A percentile compares a stretch with the other conserved stretches of the same genome.
Conservation (phyloP, 768 basidiomycete species). For the Candolleomyces eurysporus region DNA sequence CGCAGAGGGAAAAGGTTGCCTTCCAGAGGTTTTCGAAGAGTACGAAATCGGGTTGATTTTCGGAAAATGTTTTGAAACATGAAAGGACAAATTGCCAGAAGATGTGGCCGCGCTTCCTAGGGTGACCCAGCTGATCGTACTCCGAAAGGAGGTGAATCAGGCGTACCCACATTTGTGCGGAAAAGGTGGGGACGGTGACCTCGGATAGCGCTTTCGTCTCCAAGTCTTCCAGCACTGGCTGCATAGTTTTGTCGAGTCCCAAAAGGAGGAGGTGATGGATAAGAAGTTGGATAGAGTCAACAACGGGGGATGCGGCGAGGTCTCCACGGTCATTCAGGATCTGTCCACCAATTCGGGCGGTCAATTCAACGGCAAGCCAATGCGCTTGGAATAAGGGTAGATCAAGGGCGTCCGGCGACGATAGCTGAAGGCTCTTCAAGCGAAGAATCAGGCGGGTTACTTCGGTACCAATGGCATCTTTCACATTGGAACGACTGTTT, state of each 20-base stretch:
- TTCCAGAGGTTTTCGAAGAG: conserved; percentile 66
- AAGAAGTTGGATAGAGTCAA: not conserved
- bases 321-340: conserved; percentile 15
- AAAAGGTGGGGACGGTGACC: conserved; percentile 36
- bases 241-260: conserved; percentile 48
- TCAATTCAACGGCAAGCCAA: conserved; percentile 67
- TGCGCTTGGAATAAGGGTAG: conserved; percentile 41
- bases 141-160: conserved; percentile 56
- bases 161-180: conserved; percentile 73
- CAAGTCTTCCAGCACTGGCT: conserved; percentile 31
- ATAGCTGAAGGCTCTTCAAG: conserved; percentile 14
- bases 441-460: not conserved
- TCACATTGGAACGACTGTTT: not conserved
- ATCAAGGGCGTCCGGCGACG: conserved; percentile 31
- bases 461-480: not conserved
- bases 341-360: conserved; percentile 36
- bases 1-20: conserved; percentile 63
- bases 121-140: conserved; percentile 8
- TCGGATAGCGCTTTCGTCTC: conserved; percentile 28
- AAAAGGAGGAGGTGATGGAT: conserved; percentile 41
- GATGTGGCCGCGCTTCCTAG: conserved; percentile 24
- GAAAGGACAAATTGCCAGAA: conserved; percentile 47
- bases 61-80: conserved; percentile 23
- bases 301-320: conserved; percentile 4
- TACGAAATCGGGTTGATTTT: conserved; percentile 24